Evolutionary conservation across 1,284 basidiomycete species (phyloP).

Genomic region (Cryptococcus hybrid): DNA sequence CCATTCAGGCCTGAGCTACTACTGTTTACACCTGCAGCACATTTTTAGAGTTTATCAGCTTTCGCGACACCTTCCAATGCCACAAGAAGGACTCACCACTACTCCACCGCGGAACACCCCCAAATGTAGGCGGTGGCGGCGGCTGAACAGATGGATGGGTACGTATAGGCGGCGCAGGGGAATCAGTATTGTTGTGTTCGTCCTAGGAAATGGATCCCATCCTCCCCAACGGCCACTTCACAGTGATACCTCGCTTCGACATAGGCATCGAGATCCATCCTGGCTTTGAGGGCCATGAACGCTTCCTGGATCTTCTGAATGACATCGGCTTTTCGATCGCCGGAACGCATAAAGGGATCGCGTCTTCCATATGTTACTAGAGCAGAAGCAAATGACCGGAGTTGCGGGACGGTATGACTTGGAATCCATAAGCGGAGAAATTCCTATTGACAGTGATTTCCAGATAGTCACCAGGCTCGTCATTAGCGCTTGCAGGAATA

Average conservation of each 20-base stretch:
- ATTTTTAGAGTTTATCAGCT: no score
- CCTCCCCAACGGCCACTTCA: neutral
- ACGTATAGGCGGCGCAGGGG: no score
- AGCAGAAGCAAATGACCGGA: conserved; percentile 25
- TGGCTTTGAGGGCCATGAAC: conserved; percentile 22
- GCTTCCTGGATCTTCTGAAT: conserved; percentile 31
- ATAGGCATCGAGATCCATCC: conserved; percentile 17
- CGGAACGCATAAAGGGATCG: conserved; percentile 21
- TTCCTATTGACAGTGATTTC: conserved; percentile 12
- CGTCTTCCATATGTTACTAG: conserved; percentile 14
- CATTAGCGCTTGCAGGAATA: no score
- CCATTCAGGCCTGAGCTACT: neutral
- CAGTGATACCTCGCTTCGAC: conserved; percentile 9
- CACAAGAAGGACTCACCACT: neutral
- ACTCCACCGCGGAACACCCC: neutral
- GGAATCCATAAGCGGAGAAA: conserved; percentile 30
- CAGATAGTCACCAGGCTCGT: no score
- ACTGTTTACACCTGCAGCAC: neutral
- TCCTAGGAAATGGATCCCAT: neutral
- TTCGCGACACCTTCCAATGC: neutral
- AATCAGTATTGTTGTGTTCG: no score
- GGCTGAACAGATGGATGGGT: no score
- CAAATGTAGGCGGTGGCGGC: neutral
- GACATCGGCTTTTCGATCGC: conserved; percentile 37
- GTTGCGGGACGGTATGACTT: conserved; percentile 28